Base-by-base conservation (phyloP, 2,329 filamentous ascomycete species). In the Pseudocercospora macadamiae region DNA sequence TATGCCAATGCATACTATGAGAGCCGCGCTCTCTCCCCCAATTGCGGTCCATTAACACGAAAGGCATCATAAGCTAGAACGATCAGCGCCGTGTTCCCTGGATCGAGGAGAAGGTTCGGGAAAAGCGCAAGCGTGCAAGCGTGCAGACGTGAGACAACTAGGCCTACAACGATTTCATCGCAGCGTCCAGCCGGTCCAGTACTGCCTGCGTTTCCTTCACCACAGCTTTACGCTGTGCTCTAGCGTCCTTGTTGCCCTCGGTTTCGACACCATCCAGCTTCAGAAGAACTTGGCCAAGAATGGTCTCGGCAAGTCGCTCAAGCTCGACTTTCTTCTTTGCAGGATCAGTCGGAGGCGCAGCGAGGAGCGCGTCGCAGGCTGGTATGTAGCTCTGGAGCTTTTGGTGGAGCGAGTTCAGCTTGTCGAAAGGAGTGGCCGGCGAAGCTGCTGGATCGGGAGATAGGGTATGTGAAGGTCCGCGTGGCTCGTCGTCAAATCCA, bases 241-340 rank as follows among this genome's bases (percentile, higher is more conserved):
- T 81, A 23, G 89, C 85, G 10, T 87, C 85, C 8, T 78, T 73
- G 64, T 90, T 85, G 4, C 89, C 89, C 48, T 88, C 87, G 0
- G 87, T 87, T 66, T 93, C 89, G 2, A 93, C 85, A 19, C 83
- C 86, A 71, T 95, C 90, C 36, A 91, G 74, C 76, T 93, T 93
- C 64, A 95, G 76, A 34, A 93, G 70, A 2, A 92, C 85, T 66
- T 92, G 88, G 62, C 88, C 85, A 79, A 95, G 80, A 36, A 92
- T 83, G 3, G 87, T 90, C 78, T 95, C 90, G 3, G 85, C 87
- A 16, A 95, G 74, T 70, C 84, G 87, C 71, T 88, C 86, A 71
- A 93, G 88, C 69, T 93, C 89, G 28, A 91, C 89, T 12, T 83
- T 82, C 51, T 84, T 79, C 79, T 89, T 91, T 73, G 87, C 86